Base-by-base conservation (phyloP, 768 basidiomycete species). In the Plicaturopsis crispa region DNA sequence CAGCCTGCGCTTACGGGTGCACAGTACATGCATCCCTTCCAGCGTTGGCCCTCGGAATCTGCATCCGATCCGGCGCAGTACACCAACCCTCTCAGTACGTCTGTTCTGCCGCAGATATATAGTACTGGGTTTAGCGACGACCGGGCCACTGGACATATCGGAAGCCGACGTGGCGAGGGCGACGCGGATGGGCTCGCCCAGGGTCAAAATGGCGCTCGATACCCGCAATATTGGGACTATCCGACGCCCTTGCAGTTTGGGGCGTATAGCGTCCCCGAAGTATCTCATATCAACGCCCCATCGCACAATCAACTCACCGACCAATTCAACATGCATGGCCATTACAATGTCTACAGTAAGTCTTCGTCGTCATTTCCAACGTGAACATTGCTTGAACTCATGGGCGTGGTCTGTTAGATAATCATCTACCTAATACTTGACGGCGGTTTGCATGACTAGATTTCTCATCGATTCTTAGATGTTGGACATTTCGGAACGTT, bases 21-120 rank as follows among this genome's bases (percentile, higher is more conserved):
- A 54, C 38, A 52, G 10, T 39, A 45, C 14, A 50, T 57, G 41
- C 55, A 57, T 35, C 42, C 51, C 31, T 50, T 65, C 14, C 71
- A 74, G 40, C 62, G 70, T 2, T 78, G 75, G 75, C 49, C 67
- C 1, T 42, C 57, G 35, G 56, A 60, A 49, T 4, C 49, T 48
- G 24, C 35, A 28, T 22, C 28, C 21, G 56, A 46, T 40, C 30
- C 18, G 14, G 26, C 35, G 21, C 42, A 56, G 38, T 67, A 68
- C 49, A 52, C 67, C 17, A 66, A 66, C 5, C 65, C 72, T 31
- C 49, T 85, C 31, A 80, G 84, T 16, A 85, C 84, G 13, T 79
- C 81, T 1, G 80, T 82, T 18, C 67, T 86, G 31, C 80, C 84
- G 0, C 82, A 84, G 45, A 62, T 80, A 48, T 86, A 84, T 52